Base-by-base conservation (phyloP, 768 basidiomycete genomes). In the Boletellus emodensis region DNA sequence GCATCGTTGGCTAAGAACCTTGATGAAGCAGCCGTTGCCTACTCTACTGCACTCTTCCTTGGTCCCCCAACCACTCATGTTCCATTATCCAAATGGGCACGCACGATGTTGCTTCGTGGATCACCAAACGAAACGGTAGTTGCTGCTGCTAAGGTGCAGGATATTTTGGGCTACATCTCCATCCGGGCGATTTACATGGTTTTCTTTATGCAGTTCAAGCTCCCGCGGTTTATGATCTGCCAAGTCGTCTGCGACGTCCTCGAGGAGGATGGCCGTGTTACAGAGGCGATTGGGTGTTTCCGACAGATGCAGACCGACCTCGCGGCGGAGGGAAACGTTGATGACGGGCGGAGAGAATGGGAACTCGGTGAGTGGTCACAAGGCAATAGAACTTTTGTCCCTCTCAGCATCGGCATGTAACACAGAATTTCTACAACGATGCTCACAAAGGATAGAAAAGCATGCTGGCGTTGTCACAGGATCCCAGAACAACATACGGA, bases 1-100 rank as follows among this genome's bases (percentile, higher is more conserved):
- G n/a, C n/a, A n/a, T n/a, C n/a, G 50, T n/a, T 58, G 56, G 57
- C 11, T 53, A 6, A 7, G 14, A 34, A 24, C 15, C 20, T 35
- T 11, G 34, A 36, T 9, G 22, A 35, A 10, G 30, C 18, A 9
- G 7, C 35, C 11, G 8, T 33, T 6, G 30, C 18, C 4, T 7
- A 35, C 18, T 1, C 44, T 6, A 6, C 44, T 11, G 33, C 20
- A 6, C 14, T 44, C 5, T 40, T 28, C 2, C 22, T 55, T 9
- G 2, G 12, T 20, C 22, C 18, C 1, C 15, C 36, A 4, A 4
- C n/a, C 2, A 11, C 14, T 0, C 8, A 24, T 5, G 32, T 7
- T 20, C n/a, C 35, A 2, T 22, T 44, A 7, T 17, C 22, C 17
- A 44, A 46, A 28, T 46, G 49, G 44, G 36, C 24, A 4, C 33